phyloP scores from a whole-genome alignment of 495 filamentous ascomycete species.

The Parachaetomium inaequale region DNA sequence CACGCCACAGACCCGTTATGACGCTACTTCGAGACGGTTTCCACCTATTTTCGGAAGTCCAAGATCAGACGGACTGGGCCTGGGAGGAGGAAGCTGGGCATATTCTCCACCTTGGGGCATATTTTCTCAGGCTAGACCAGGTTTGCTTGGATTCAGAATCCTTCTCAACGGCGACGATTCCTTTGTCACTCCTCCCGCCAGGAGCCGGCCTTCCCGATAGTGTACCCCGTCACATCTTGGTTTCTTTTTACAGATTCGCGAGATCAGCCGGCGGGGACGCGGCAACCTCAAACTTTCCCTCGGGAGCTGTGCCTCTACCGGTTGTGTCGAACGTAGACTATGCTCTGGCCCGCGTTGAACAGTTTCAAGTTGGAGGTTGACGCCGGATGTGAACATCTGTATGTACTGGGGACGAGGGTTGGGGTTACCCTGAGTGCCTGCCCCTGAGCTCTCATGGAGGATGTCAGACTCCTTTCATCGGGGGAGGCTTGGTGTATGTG shows the following conservation, averaged over 20 bases:
- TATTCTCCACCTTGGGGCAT: not conserved
- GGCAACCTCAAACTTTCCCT: not conserved
- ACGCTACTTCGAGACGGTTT: not conserved
- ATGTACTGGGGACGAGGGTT: too few relatives aligned
- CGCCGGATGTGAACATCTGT: too few relatives aligned
- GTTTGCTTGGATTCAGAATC: not conserved
- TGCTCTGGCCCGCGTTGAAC: not conserved
- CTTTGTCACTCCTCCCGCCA: not conserved
- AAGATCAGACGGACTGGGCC: not conserved
- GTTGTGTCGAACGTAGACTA: too few relatives aligned
- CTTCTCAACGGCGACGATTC: not conserved
- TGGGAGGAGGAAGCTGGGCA: not conserved
- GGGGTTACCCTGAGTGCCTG: too few relatives aligned
- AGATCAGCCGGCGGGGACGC: not conserved
- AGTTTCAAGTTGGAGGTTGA: not conserved
- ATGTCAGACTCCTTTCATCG: too few relatives aligned
- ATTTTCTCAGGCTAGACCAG: not conserved
- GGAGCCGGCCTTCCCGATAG: not conserved
- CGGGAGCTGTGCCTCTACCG: too few relatives aligned
- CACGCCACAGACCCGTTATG: not conserved
- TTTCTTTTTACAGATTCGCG: not conserved
- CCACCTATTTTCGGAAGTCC: not conserved
- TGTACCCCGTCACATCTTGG: not conserved
- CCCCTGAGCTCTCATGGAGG: too few relatives aligned
- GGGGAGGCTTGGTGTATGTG: too few relatives aligned